Evolutionary conservation across 2,329 filamentous ascomycete genomes (phyloP).

Genomic region (Berkeleyomyces rouxiae): DNA sequence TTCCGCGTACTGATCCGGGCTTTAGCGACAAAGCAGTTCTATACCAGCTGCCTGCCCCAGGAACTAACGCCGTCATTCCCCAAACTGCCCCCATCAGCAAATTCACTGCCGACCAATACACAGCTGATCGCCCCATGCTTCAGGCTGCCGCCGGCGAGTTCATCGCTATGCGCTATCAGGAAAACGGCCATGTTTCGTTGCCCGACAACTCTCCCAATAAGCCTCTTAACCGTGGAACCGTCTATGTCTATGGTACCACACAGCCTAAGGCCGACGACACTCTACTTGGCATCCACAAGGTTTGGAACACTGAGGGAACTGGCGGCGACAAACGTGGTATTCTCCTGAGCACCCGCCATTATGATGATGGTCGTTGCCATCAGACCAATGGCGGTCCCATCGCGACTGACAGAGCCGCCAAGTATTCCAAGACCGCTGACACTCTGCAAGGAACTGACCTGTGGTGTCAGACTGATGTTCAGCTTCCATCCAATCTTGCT

Average conservation of each 20-base stretch:
- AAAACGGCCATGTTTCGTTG: constrained; percentile 60
- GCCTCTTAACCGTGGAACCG: constrained; percentile 48
- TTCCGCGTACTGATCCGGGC: constrained; percentile 36
- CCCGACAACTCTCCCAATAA: constrained; percentile 40
- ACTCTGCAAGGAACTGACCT: constrained; percentile 41
- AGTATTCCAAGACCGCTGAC: constrained; percentile 35
- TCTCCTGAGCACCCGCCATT: constrained; percentile 63
- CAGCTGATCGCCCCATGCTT: constrained; percentile 44
- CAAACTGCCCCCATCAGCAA: constrained; percentile 40
- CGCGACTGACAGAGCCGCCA: constrained; percentile 38
- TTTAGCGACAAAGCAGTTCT: constrained; percentile 43
- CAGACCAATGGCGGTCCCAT: constrained; percentile 50
- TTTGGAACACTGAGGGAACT: constrained; percentile 64
- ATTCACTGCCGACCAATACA: constrained; percentile 45
- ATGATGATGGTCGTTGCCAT: constrained; percentile 82
- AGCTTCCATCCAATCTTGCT: constrained; percentile 51
- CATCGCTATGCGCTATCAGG: constrained; percentile 50
- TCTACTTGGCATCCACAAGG: constrained; percentile 48
- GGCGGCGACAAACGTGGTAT: constrained; percentile 65
- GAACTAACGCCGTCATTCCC: constrained; percentile 30
- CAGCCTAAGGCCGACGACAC: constrained; percentile 35
- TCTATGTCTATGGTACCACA: constrained; percentile 58
- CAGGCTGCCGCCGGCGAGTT: constrained; percentile 41
- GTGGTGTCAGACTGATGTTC: constrained; percentile 67
- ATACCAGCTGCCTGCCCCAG: constrained; percentile 44